Conservation (phyloP, 805 yeast genomes). For the Alloascoidea hylecoeti region DNA sequence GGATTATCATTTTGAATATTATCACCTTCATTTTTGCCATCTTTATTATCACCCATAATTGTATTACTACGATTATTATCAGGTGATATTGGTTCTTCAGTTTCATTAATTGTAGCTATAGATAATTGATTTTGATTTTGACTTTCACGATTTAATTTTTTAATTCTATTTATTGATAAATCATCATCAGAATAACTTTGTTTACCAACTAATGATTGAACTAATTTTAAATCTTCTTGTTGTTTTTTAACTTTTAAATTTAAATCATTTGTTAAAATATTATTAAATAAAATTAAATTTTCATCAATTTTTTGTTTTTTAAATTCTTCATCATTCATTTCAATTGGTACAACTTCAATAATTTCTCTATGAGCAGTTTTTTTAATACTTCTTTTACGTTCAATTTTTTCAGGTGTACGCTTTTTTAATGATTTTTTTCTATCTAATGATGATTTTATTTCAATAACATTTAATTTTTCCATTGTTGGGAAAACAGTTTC, state of each 20-base stretch:
- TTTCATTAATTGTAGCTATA: background rate
- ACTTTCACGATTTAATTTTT: too few species aligned
- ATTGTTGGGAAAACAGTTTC: conserved; percentile 20
- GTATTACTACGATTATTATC: too few species aligned
- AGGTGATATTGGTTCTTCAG: background rate
- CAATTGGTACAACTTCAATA: background rate
- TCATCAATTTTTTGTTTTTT: background rate
- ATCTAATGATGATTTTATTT: conserved; percentile 18
- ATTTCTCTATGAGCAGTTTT: background rate
- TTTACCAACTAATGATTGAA: background rate
- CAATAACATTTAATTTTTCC: conserved; percentile 16
- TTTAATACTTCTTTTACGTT: conserved; percentile 4
- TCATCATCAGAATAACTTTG: conserved; percentile 1
- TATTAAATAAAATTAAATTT: too few species aligned
- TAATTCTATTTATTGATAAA: too few species aligned
- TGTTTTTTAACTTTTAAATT: background rate
- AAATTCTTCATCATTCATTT: background rate
- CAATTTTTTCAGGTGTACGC: conserved; percentile 12
- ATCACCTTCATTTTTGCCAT: background rate
- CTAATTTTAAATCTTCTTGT: background rate
- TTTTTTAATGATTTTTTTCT: conserved; percentile 19
- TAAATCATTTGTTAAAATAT: background rate
- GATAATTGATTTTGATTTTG: too few species aligned
- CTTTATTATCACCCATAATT: too few species aligned
- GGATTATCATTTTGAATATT: background rate